These are phyloP conservation scores for Pyrus betulifolia DNA, from an alignment of 306 rosid genomes.

Conservation along the genomic window DNA sequence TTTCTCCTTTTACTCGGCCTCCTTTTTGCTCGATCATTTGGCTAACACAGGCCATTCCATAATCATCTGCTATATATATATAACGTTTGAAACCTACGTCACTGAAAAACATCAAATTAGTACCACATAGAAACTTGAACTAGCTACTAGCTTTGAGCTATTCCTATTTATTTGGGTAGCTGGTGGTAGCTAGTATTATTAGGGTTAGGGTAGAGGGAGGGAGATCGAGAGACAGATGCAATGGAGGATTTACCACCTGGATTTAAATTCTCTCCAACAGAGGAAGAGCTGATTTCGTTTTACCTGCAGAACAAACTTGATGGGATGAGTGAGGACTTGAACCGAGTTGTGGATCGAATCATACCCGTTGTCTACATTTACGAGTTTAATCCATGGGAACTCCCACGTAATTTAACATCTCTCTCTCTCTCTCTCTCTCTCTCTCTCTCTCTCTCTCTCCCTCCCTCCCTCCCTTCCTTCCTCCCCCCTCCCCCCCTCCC, in stretches of 20 bases:
- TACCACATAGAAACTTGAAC: background rate
- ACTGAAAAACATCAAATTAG: background rate
- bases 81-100: background rate
- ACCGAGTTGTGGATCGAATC: slow-evolving; percentile 31
- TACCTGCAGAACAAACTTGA: slow-evolving; percentile 59
- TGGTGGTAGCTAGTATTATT: no score
- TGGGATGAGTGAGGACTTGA: slow-evolving; percentile 33
- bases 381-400: slow-evolving; percentile 57
- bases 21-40: background rate
- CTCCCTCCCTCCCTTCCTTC: no score
- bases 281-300: slow-evolving; percentile 66
- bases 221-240: background rate
- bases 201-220: background rate
- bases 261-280: slow-evolving; percentile 81
- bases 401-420: slow-evolving; percentile 53
- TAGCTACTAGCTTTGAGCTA: background rate
- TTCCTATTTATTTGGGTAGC: background rate
- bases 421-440: background rate
- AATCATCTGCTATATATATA: background rate
- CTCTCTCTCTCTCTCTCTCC: no score
- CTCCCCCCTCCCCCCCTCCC: background rate
- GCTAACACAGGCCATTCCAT: slow-evolving; percentile 4
- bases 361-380: slow-evolving; percentile 64
- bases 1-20: slow-evolving; percentile 17
- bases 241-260: slow-evolving; percentile 67